Conservation (phyloP, 805 yeast species). For the Starmerella roubikii region DNA sequence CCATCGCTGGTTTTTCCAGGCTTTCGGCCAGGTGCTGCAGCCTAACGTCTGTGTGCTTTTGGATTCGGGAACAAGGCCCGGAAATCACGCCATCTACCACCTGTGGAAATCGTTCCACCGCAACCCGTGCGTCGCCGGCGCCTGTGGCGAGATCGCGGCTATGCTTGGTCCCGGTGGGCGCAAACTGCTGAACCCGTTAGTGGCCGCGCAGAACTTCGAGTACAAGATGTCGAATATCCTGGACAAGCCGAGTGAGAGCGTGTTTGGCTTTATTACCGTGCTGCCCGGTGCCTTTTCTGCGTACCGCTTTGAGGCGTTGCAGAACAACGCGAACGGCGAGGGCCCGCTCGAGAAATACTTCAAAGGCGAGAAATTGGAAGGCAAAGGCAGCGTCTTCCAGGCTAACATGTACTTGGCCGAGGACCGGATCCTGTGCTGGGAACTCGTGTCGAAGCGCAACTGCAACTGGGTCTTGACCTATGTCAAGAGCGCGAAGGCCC, state of each 20-base stretch:
- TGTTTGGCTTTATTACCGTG: slow-evolving; percentile 87
- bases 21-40: slow-evolving; percentile 66
- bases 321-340: slow-evolving; percentile 51
- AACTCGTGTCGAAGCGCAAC: slow-evolving; percentile 71
- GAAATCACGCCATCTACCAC: slow-evolving; percentile 68
- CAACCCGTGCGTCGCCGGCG: slow-evolving; percentile 79
- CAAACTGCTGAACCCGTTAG: slow-evolving; percentile 64
- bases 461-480: slow-evolving; percentile 69
- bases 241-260: slow-evolving; percentile 91
- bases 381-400: slow-evolving; percentile 68
- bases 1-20: slow-evolving; percentile 94
- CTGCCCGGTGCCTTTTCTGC: slow-evolving; percentile 97
- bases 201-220: slow-evolving; percentile 94
- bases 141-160: slow-evolving; percentile 93
- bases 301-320: slow-evolving; percentile 69
- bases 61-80: slow-evolving; percentile 92
- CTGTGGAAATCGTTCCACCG: slow-evolving; percentile 76
- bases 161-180: slow-evolving; percentile 51
- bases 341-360: slow-evolving; percentile 83
- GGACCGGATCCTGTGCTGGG: slow-evolving; percentile 90
- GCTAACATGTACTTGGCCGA: slow-evolving; percentile 96
- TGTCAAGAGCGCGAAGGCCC: slow-evolving; percentile 78
- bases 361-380: slow-evolving; percentile 77
- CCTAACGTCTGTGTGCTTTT: slow-evolving; percentile 74
- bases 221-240: slow-evolving; percentile 89